Evolutionary conservation across 2,329 filamentous ascomycete genomes (phyloP), one percentile per base, ranked within the genome.

Genomic region (Colletotrichum godetiae): DNA sequence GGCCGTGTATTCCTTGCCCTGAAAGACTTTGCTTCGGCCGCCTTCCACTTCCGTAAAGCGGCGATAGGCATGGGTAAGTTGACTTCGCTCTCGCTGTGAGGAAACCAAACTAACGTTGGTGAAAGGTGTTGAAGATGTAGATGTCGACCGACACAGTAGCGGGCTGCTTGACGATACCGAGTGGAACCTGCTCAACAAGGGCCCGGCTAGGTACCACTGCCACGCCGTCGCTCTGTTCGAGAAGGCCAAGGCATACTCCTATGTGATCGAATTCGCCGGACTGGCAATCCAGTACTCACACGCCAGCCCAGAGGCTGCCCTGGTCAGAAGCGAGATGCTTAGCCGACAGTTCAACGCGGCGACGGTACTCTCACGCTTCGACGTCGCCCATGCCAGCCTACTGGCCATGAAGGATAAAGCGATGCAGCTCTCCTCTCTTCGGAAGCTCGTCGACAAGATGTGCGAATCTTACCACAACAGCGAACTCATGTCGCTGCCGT

Each of bases 221-320:
- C 97, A 99, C 81, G 90, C 98, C 63, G 89, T 95, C 13, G 88
- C 91, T 24, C 87, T 99, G 1, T 98, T 94, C 79, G 95, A 98
- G 80, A 90, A 90, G 77, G 89, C 91, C 56, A 93, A 92, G 76
- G 91, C 92, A 0, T 94, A 94, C 81, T 93, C 94, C 1, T 94
- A 93, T 78, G 94, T 97, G 53, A 90, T 95, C 6, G 94, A 97
- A 76, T 98, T 98, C 85, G 92, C 94, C 52, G 89, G 91, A 52
- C 85, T 95, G 29, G 92, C 94, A 6, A 85, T 97, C 55, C 92
- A 94, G 78, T 93, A 94, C 74, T 79, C 86, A 31, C 81, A 82
- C 52, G 76, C 75, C 46, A 79, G 77, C 55, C 79, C 77, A 3
- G 81, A 85, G 37, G 78, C 80, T 31, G 78, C 80, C 15, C 77